phyloP scores from a whole-genome alignment of 148 eudicot genomes.

The Agrostemma githago region DNA sequence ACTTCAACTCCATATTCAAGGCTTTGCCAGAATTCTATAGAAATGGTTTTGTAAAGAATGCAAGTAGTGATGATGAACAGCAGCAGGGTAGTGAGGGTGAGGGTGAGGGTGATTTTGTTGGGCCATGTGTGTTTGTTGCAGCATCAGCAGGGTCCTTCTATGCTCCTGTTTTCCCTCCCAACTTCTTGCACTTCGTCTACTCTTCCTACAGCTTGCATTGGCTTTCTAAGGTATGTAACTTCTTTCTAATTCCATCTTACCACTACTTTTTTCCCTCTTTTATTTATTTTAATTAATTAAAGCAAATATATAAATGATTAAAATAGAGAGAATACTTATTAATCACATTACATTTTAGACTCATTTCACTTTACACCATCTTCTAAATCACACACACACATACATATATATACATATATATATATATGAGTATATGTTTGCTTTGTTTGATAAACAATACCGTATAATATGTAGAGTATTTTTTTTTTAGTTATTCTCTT shows the following conservation, averaged over 20 bases:
- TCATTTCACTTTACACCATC: too few relatives aligned
- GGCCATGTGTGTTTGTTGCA: constrained; percentile 46
- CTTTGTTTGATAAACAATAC: too few relatives aligned
- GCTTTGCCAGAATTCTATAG: constrained; percentile 23
- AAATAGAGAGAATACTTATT: too few relatives aligned
- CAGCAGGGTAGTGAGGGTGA: constrained; percentile 10
- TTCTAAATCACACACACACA: too few relatives aligned
- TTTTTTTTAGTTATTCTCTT: too few relatives aligned
- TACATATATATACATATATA: too few relatives aligned
- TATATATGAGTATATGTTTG: too few relatives aligned
- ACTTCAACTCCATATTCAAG: constrained; percentile 32
- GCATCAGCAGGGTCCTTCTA: constrained; percentile 75
- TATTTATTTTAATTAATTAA: too few relatives aligned
- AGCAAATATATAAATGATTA: too few relatives aligned
- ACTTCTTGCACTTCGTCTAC: constrained; percentile 65
- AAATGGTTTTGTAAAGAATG: background rate
- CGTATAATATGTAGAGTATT: too few relatives aligned
- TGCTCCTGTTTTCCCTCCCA: constrained; percentile 57
- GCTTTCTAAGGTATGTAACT: constrained; percentile 56
- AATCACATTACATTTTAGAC: too few relatives aligned
- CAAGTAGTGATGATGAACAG: background rate
- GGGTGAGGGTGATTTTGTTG: background rate
- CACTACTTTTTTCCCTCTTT: too few relatives aligned
- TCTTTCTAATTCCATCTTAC: background rate
- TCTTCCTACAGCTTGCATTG: constrained; percentile 78